Evolutionary conservation across 208 protist species (phyloP).

Genomic region (Trypanosoma avium): DNA sequence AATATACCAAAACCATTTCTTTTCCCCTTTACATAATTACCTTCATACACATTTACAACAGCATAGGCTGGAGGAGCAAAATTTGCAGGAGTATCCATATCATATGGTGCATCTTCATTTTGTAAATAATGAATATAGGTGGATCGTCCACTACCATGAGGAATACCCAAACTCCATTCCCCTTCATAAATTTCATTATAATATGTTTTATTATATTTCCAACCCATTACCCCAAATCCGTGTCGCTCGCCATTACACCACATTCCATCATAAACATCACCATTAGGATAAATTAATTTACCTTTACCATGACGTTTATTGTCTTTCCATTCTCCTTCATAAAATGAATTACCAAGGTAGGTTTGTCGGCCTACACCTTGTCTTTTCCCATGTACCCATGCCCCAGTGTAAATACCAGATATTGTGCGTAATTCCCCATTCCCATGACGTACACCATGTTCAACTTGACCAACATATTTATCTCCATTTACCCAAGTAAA

Average conservation of each 20-base stretch:
- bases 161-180: conserved; percentile 58
- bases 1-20: conserved; percentile 76
- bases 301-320: conserved; percentile 51
- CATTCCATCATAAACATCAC: conserved; percentile 33
- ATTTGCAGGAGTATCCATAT: conserved; percentile 15
- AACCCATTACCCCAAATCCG: conserved; percentile 78
- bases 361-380: conserved; percentile 62
- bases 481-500: conserved; percentile 73
- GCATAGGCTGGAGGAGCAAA: conserved; percentile 43
- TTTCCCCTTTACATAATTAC: conserved; percentile 47
- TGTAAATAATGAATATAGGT: conserved; percentile 47
- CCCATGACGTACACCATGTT: conserved; percentile 75
- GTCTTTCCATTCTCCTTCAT: conserved; percentile 71
- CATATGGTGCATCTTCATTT: not conserved
- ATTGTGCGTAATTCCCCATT: conserved; percentile 57
- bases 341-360: conserved; percentile 64
- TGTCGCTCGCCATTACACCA: conserved; percentile 35
- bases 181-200: conserved; percentile 82
- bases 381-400: conserved; percentile 65
- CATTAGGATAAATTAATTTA: conserved; percentile 31
- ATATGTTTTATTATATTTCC: conserved; percentile 34
- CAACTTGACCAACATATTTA: conserved; percentile 56
- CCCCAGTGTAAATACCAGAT: conserved; percentile 64
- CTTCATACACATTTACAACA: conserved; percentile 79
- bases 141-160: conserved; percentile 71